These are phyloP conservation scores for Phytophthora pini DNA, from an alignment of 352 stramenopile genomes.

Conservation along the genomic window DNA sequence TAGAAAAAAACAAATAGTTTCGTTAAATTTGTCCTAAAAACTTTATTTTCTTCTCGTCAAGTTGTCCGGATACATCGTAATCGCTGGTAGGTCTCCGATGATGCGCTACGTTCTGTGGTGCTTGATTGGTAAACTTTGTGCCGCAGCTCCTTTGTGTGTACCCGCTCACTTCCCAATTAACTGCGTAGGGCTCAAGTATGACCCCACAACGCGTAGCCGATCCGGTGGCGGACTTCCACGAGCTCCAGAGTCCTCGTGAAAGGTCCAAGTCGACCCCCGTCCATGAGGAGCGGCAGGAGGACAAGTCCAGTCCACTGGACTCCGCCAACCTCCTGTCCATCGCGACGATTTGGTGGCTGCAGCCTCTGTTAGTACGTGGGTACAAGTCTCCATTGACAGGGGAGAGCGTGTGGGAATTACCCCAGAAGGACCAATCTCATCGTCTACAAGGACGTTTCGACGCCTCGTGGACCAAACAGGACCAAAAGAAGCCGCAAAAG, in stretches of 20 bases:
- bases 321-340: slow-evolving; percentile 47
- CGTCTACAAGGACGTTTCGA: slow-evolving; percentile 54
- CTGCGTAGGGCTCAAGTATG: slow-evolving; percentile 13
- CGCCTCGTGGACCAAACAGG: slow-evolving; percentile 40
- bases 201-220: not conserved
- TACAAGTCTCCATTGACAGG: slow-evolving; percentile 45
- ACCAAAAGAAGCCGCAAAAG: slow-evolving; percentile 4
- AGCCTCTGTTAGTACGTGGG: slow-evolving; percentile 46
- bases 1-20: no score
- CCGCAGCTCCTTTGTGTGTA: not conserved
- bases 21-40: no score
- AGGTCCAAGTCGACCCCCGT: not conserved
- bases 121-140: slow-evolving; percentile 11
- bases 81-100: not conserved
- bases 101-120: not conserved
- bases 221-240: slow-evolving; percentile 8
- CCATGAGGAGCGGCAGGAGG: not conserved
- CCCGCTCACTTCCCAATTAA: slow-evolving; percentile 11
- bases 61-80: no score
- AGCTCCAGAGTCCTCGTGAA: slow-evolving; percentile 9
- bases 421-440: slow-evolving; percentile 45
- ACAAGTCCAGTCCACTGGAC: slow-evolving; percentile 43
- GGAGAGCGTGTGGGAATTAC: slow-evolving; percentile 50
- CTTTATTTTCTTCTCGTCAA: no score
- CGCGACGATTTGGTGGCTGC: slow-evolving; percentile 64